phyloP scores from a whole-genome alignment of 2,329 filamentous ascomycete species.

The Colletotrichum theobromicola region DNA sequence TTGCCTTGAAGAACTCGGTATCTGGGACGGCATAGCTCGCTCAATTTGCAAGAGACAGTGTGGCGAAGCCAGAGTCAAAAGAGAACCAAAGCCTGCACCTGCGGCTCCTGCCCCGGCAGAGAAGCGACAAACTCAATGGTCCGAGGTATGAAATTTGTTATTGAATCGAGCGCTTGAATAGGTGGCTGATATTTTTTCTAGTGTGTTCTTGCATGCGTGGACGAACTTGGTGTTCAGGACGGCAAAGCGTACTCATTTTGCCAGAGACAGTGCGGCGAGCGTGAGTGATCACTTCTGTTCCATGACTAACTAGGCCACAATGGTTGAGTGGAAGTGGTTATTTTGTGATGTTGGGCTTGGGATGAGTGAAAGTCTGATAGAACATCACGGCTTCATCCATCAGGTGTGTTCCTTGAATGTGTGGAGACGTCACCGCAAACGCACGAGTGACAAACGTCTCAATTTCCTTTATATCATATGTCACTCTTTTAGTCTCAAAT shows the following conservation, averaged over 20 bases:
- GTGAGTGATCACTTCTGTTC: neutral
- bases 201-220: neutral
- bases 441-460: neutral
- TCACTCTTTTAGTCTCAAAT: neutral
- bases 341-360: neutral
- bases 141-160: neutral
- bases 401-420: accelerated
- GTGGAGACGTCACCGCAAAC: neutral
- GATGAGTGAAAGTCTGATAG: neutral
- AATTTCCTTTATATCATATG: neutral
- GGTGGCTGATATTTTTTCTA: neutral
- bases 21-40: neutral
- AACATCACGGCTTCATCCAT: neutral
- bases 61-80: neutral
- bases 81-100: neutral
- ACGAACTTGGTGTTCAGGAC: neutral
- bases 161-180: neutral
- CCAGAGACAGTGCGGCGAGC: neutral
- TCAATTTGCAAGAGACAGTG: neutral
- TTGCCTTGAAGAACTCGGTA: neutral
- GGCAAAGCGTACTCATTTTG: neutral
- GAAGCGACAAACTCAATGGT: neutral
- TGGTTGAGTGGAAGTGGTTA: accelerated
- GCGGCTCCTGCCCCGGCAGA: neutral
- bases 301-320: accelerated